Evolutionary conservation across 2,329 filamentous ascomycete species (phyloP).

Genomic region (Fusarium phyllophilum): DNA sequence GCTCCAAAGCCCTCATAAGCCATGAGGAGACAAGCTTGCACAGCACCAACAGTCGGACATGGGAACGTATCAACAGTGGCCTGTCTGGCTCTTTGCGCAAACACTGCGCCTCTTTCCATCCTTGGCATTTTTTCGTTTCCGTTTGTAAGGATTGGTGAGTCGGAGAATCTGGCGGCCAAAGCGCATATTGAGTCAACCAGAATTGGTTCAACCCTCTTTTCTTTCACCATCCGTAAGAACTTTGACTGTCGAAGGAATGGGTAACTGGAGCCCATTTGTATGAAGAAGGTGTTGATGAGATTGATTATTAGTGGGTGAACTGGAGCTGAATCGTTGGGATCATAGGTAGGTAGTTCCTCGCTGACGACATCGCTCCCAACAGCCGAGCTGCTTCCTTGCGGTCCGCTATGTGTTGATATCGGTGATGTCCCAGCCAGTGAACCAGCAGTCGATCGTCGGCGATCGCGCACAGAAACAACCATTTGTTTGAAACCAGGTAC

Average conservation of each 20-base stretch:
- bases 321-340: slow-evolving; percentile 74
- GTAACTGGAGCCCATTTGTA: slow-evolving; percentile 85
- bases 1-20: slow-evolving; percentile 91
- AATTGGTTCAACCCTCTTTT: slow-evolving; percentile 85
- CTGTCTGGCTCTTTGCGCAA: slow-evolving; percentile 84
- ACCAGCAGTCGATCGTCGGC: slow-evolving; percentile 66
- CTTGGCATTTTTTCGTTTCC: slow-evolving; percentile 60
- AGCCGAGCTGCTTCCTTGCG: slow-evolving; percentile 53
- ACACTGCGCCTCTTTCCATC: slow-evolving; percentile 79
- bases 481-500: slow-evolving; percentile 94
- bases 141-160: slow-evolving; percentile 60
- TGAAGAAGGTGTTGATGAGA: slow-evolving; percentile 83
- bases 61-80: slow-evolving; percentile 85
- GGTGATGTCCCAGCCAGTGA: slow-evolving; percentile 67
- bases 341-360: slow-evolving; percentile 77
- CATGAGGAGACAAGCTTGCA: slow-evolving; percentile 84
- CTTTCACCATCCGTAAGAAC: slow-evolving; percentile 79
- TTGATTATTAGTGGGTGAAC: slow-evolving; percentile 80
- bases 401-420: slow-evolving; percentile 51
- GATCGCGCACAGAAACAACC: slow-evolving; percentile 79
- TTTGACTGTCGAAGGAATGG: slow-evolving; percentile 80
- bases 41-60: slow-evolving; percentile 83
- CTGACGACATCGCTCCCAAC: slow-evolving; percentile 56
- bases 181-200: slow-evolving; percentile 88
- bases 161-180: slow-evolving; percentile 82